A percentile compares a stretch with the other conserved stretches of the same genome.
These are phyloP conservation scores for Fusarium papillatum DNA, from an alignment of 2,329 filamentous ascomycete genomes.

Conservation along the genomic window DNA sequence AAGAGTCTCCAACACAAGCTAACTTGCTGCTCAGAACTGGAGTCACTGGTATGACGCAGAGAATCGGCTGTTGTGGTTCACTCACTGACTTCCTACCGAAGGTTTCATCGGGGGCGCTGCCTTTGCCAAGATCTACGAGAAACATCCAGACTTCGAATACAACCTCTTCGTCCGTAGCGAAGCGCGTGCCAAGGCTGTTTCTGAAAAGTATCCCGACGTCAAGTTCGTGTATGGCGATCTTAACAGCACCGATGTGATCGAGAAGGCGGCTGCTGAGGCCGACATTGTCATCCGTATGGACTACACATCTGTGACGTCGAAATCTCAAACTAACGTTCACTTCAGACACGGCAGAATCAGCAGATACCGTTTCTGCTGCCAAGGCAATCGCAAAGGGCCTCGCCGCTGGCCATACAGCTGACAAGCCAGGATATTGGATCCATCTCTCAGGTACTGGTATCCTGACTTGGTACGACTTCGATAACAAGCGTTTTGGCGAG, in stretches of 20 bases:
- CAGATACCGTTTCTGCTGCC: constrained; percentile 58
- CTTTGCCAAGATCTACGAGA: constrained; percentile 57
- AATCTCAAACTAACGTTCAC: neutral
- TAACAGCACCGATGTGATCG: constrained; percentile 59
- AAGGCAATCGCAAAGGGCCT: constrained; percentile 62
- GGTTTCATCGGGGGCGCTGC: constrained; percentile 68
- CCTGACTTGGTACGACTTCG: constrained; percentile 60
- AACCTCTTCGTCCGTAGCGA: constrained; percentile 62
- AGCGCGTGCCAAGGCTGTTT: constrained; percentile 58
- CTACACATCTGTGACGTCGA: constrained; percentile 10
- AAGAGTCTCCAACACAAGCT: neutral
- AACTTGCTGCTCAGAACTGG: constrained; percentile 51
- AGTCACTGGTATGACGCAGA: constrained; percentile 52
- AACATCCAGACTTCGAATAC: constrained; percentile 62
- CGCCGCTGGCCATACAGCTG: constrained; percentile 55
- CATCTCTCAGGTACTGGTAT: constrained; percentile 65
- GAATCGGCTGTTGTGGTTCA: neutral
- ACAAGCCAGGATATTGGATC: constrained; percentile 63
- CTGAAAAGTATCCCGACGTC: constrained; percentile 60
- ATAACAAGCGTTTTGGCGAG: constrained; percentile 58
- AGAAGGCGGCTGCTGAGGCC: constrained; percentile 64
- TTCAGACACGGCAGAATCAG: constrained; percentile 62
- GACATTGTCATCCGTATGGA: constrained; percentile 63
- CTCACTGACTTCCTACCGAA: constrained; percentile 18
- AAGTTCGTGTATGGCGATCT: constrained; percentile 64